Evolutionary conservation across 1,284 basidiomycete species (phyloP), one percentile per base, ranked within the genome.

Genomic region (Rhodotorula mucilaginosa): DNA sequence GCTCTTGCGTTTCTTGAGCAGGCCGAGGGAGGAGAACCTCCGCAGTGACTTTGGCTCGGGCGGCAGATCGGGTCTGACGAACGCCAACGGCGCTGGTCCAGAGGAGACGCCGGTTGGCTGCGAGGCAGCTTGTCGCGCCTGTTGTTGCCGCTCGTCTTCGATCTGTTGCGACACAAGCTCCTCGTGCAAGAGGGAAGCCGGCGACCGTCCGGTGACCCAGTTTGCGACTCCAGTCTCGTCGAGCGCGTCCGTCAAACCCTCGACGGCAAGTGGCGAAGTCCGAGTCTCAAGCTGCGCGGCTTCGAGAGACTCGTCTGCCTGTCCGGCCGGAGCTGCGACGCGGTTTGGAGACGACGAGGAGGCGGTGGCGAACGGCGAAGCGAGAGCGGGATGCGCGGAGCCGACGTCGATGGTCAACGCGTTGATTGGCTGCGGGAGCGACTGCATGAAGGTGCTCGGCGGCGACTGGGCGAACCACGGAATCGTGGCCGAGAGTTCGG

Each of bases 1-100:
- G 70, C 73, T 74, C 61, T 65, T 70, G 29, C 66, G 62, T 48
- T 57, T 64, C 63, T 62, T 62, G 13, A 74, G 59, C 4, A 72
- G 31, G 61, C 67, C 67, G 39, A 74, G 68, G 16, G 68, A 70
- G 23, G 70, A 64, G 16, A 71, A 47, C 7, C 70, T 58, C 3
- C 67, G n/a, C 18, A 74, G 39, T 3, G 72, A 59, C 54, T 68
- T 48, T 46, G 52, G 63, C 12, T 18, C 26, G 8, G 52, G 44
- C n/a, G 63, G 44, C 39, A 29, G 29, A 10, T 64, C 63, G 63
- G 29, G 54, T 6, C 8, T 21, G n/a, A 31, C 44, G 54, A 64
- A 18, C 39, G 26, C 39, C 54, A n/a, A n/a, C 13, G 26, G 26
- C 13, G 49, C 49, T 44, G 49, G 54, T 29, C 54, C n/a, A 5